These are phyloP conservation scores for Phenoliferia sp. DNA, from an alignment of 1,284 basidiomycete species.

Conservation along the genomic window DNA sequence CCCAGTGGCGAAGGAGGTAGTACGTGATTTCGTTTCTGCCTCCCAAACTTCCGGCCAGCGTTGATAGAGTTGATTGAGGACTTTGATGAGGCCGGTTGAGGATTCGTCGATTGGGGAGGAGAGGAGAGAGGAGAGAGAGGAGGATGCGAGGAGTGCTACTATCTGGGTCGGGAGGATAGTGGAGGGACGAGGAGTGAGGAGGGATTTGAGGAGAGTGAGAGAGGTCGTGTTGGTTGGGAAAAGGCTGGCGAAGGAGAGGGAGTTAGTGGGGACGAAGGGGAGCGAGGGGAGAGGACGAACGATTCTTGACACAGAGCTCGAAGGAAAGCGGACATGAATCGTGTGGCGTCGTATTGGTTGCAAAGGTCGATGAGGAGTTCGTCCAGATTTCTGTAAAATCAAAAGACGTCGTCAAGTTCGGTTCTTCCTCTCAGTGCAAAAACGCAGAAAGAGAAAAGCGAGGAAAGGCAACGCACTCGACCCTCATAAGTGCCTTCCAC, in stretches of 20 bases:
- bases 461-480: too few relatives aligned
- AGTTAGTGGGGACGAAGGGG: neutral
- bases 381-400: conserved; percentile 17
- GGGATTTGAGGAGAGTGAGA: conserved; percentile 13
- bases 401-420: neutral
- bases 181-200: conserved; percentile 11
- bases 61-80: conserved; percentile 28
- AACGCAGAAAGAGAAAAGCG: neutral
- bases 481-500: conserved; percentile 27
- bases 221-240: conserved; percentile 8
- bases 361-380: conserved; percentile 24
- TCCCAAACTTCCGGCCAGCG: conserved; percentile 28
- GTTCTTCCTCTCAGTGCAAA: neutral
- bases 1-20: neutral
- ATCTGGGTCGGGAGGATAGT: conserved; percentile 14
- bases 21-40: conserved; percentile 1
- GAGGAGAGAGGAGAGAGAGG: conserved; percentile 10
- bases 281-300: conserved; percentile 3
- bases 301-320: conserved; percentile 21
- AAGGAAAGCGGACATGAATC: conserved; percentile 32
- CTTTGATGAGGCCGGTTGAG: conserved; percentile 12
- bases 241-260: conserved; percentile 1
- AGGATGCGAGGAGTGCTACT: conserved; percentile 15
- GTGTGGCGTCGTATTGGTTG: conserved; percentile 26
- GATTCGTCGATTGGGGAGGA: neutral